Conservation (phyloP, 257 asterid genomes). For the Rubia yunnanensis region DNA sequence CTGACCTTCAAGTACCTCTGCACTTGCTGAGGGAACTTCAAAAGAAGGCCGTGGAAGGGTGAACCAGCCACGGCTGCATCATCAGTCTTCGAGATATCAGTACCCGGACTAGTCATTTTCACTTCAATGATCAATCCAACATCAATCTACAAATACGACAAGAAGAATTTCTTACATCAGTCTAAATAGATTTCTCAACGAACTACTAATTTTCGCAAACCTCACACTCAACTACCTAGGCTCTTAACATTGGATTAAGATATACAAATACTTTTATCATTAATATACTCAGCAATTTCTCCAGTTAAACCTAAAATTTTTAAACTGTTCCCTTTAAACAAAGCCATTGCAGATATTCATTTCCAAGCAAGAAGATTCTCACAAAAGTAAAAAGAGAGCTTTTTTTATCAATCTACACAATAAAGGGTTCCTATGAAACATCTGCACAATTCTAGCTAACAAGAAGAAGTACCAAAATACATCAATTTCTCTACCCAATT, state of each 20-base stretch:
- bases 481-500: not conserved
- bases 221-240: not conserved
- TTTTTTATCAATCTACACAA: not conserved
- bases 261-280: not conserved
- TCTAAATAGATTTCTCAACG: not conserved
- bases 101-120: constrained; percentile 9
- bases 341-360: no score
- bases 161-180: no score
- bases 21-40: constrained; percentile 15
- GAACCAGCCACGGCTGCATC: constrained; percentile 1
- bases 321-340: not conserved
- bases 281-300: no score
- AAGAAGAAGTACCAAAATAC: not conserved
- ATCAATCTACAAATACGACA: not conserved
- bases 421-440: not conserved
- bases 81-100: not conserved
- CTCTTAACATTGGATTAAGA: not conserved
- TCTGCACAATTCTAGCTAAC: not conserved
- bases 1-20: constrained; percentile 18
- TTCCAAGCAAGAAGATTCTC: not conserved
- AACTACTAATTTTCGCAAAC: not conserved
- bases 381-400: not conserved
- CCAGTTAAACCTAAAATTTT: not conserved
- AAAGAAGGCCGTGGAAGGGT: constrained; percentile 8
- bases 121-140: not conserved